Percentiles rank a stretch among this genome's conserved stretches.
Conservation (phyloP, 73 alveolate genomes). For the Paramecium caudatum region DNA sequence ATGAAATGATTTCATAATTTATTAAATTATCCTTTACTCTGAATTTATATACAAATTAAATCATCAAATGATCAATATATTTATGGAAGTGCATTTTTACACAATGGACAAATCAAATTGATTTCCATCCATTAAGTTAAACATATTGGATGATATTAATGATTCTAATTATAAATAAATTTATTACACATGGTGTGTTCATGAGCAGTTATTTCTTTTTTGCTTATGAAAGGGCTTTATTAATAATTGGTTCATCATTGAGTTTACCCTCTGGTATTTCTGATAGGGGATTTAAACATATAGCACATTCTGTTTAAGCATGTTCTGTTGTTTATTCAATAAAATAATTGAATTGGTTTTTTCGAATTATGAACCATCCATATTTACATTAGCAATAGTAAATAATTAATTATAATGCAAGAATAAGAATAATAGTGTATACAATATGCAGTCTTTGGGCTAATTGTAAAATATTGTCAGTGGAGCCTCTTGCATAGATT, state of each 20-base stretch:
- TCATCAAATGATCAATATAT: not conserved
- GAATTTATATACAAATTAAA: not conserved
- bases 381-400: not conserved
- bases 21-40: not conserved
- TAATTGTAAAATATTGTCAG: not conserved
- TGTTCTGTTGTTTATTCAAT: not conserved
- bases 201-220: not conserved
- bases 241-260: not conserved
- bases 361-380: not conserved
- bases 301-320: not conserved
- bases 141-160: not conserved
- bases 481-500: not conserved
- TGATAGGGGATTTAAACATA: not conserved
- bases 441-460: not conserved
- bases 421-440: not conserved
- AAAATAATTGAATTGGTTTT: not conserved
- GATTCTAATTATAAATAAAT: not conserved
- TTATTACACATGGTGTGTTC: conserved; percentile 11
- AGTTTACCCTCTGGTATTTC: not conserved
- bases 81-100: conserved; percentile 22
- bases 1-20: not conserved
- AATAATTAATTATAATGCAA: not conserved
- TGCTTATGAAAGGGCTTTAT: not conserved
- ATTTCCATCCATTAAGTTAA: conserved; percentile 9
- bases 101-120: not conserved